Evolutionary conservation across 164 flowering plant species (phyloP), one percentile per base, ranked within the genome.

Genomic region (Akebia trifoliata): DNA sequence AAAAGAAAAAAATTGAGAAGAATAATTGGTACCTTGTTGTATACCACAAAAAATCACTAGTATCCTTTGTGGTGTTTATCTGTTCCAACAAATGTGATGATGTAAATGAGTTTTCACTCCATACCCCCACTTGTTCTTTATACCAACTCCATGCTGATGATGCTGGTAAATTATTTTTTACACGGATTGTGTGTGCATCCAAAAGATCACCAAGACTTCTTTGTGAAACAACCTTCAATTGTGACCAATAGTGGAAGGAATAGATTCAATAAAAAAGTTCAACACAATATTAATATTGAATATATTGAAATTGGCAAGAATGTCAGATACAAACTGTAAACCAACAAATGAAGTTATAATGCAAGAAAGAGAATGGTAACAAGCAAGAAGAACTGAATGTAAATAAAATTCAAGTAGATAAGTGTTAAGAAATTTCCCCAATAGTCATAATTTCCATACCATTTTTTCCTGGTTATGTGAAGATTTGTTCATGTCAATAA

Each of bases 31-130:
- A 84, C 90, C 76, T 77, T 57, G 68, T 67, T 6, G 78, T 55
- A 59, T 84, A 84, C 87, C 90, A 84, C 32, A 84, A 71, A 60
- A 51, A 82, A 53, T 84, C 90, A 54, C 82, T 82, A 10, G 57
- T 51, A 61, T 84, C 90, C 67, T 59, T 74, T n/a, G 90, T 84
- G 21, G 78, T 71, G 66, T 78, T 82, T 59, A 84, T 78, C 63
- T 82, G 90, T 73, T 84, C 90, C 56, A 80, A 54, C 58, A 84
- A 65, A 22, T 79, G 69, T 24, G 66, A 12, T n/a, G 57, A 34
- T 38, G 68, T 68, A 49, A 80, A 78, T 15, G 82, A 68, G 14
- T 66, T 58, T 28, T 75, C 66, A 50, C 76, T 54, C 65, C 60
- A 73, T 28, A 74, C 37, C 5, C 78, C 81, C 4, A 64, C 71